phyloP scores from a whole-genome alignment of 1,139 yeast species.

The Kodamaea plutei region DNA sequence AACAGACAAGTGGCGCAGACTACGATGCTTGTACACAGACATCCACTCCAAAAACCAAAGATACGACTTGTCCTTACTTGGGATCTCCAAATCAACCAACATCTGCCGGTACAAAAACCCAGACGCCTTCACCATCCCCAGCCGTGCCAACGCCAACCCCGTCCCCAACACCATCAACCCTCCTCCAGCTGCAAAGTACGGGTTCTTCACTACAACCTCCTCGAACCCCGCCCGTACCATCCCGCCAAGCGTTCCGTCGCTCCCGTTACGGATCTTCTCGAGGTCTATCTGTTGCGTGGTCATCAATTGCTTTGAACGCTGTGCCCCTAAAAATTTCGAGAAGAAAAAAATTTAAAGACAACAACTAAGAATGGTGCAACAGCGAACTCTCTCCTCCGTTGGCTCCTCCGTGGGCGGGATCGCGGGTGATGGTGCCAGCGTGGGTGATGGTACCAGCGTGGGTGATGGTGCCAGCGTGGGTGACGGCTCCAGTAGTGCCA shows the following conservation, averaged over 20 bases:
- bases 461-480: too few species aligned
- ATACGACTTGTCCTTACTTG: slow-evolving; percentile 90
- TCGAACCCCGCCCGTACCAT: slow-evolving; percentile 38
- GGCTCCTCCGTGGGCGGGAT: too few species aligned
- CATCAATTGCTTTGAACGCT: too few species aligned
- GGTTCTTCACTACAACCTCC: slow-evolving; percentile 67
- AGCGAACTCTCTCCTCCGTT: too few species aligned
- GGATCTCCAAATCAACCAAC: slow-evolving; percentile 88
- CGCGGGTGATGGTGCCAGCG: too few species aligned
- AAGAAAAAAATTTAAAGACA: too few species aligned
- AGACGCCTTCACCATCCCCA: slow-evolving; percentile 61
- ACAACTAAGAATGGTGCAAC: too few species aligned
- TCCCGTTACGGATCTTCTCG: slow-evolving; percentile 30
- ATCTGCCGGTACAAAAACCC: slow-evolving; percentile 73
- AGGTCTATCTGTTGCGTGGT: slow-evolving; percentile 24
- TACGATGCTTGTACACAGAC: slow-evolving; percentile 71
- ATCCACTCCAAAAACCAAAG: slow-evolving; percentile 97
- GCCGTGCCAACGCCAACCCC: slow-evolving; percentile 72
- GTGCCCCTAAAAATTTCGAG: not conserved
- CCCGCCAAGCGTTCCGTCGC: slow-evolving; percentile 39
- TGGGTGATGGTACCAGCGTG: too few species aligned
- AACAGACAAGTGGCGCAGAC: slow-evolving; percentile 82
- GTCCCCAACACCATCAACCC: slow-evolving; percentile 95
- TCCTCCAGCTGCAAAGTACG: slow-evolving; percentile 96
- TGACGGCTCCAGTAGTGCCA: too few species aligned